Evolutionary conservation across 2,329 filamentous ascomycete species (phyloP).

Genomic region (Waltergamsia citrina): DNA sequence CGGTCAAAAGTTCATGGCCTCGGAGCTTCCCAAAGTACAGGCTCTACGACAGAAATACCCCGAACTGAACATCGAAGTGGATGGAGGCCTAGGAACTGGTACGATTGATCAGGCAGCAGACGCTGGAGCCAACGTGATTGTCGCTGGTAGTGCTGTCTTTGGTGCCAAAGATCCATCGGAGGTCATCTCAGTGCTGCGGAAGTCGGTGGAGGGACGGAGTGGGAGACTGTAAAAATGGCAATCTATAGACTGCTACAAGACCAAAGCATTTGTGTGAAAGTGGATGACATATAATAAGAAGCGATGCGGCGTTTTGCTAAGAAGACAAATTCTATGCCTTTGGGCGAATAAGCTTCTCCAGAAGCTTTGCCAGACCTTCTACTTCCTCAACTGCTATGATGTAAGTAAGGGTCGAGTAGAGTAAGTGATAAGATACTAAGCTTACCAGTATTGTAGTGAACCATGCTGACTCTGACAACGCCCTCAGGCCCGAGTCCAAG

Average conservation of each 20-base stretch:
- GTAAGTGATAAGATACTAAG: not conserved
- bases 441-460: conserved; percentile 57
- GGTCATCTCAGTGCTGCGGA: conserved; percentile 73
- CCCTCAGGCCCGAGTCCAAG: conserved; percentile 46
- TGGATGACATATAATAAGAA: too few relatives aligned
- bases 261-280: too few relatives aligned
- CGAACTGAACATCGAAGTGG: conserved; percentile 92
- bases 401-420: not conserved
- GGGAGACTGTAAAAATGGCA: conserved; percentile 28
- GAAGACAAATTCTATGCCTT: too few relatives aligned
- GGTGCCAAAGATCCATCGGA: conserved; percentile 80
- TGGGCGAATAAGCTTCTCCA: too few relatives aligned
- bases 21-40: conserved; percentile 86
- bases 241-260: too few relatives aligned
- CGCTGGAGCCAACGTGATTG: conserved; percentile 95
- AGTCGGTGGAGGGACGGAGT: conserved; percentile 59
- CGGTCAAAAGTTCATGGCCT: conserved; percentile 97
- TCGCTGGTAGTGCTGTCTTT: conserved; percentile 93
- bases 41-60: conserved; percentile 79
- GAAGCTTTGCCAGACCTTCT: not conserved
- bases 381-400: conserved; percentile 2
- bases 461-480: conserved; percentile 59
- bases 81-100: conserved; percentile 78
- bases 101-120: conserved; percentile 93
- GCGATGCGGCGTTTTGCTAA: too few relatives aligned